Evolutionary conservation across 176 grass and related monocot genomes (phyloP).

Genomic region (Ampelocalamus luodianensis): DNA sequence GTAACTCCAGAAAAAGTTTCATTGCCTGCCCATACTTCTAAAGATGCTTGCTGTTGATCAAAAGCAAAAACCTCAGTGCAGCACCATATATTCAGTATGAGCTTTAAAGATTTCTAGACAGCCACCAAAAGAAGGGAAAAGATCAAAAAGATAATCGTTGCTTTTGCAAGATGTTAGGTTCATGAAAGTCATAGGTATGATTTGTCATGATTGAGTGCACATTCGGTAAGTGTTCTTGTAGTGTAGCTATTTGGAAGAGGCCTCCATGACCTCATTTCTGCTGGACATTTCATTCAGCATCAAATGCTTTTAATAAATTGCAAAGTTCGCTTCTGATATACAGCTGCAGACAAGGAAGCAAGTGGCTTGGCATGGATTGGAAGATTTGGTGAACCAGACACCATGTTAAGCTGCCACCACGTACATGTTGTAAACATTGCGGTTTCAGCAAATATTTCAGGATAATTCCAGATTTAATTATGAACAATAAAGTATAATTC

Average conservation of each 20-base stretch:
- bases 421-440: no score
- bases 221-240: background rate
- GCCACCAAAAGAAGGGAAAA: background rate
- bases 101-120: slow-evolving; percentile 4
- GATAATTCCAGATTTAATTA: no score
- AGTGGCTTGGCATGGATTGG: no score
- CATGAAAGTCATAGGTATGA: slow-evolving; percentile 5
- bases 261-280: background rate
- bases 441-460: no score
- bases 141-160: background rate
- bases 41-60: background rate
- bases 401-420: background rate
- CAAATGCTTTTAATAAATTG: background rate
- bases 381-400: background rate
- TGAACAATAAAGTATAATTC: no score
- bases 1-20: background rate
- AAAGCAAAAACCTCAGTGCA: background rate
- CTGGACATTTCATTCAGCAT: background rate
- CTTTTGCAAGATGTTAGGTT: slow-evolving; percentile 15
- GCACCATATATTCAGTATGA: background rate
- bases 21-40: background rate
- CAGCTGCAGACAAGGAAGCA: background rate
- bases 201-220: slow-evolving; percentile 19
- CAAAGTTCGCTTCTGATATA: background rate
- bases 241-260: background rate